phyloP scores from a whole-genome alignment of 106 monocot species.

The Dendrobium chrysotoxum region DNA sequence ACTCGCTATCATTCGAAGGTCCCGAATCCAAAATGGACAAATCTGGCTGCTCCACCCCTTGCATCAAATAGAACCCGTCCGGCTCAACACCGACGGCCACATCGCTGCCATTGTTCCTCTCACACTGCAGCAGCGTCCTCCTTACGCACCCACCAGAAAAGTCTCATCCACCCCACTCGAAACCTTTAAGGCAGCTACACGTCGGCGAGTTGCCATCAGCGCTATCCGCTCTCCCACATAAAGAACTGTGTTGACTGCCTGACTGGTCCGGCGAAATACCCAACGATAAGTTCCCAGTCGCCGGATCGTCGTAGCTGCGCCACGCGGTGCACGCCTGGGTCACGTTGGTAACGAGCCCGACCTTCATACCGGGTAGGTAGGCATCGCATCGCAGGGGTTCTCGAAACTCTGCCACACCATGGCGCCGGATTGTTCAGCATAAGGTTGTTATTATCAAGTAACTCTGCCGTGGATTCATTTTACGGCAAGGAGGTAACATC shows the following conservation, averaged over 20 bases:
- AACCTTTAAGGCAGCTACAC: constrained; percentile 27
- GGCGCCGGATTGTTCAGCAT: background rate
- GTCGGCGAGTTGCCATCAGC: background rate
- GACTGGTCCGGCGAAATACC: constrained; percentile 20
- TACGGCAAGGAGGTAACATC: background rate
- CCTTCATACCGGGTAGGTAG: constrained; percentile 32
- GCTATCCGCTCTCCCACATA: constrained; percentile 16
- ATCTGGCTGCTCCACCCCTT: constrained; percentile 44
- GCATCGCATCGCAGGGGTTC: constrained; percentile 31
- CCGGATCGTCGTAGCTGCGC: constrained; percentile 30
- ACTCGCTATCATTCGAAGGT: constrained; percentile 6
- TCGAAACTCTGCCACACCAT: constrained; percentile 55
- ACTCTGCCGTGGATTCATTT: background rate
- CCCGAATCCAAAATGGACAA: constrained; percentile 19
- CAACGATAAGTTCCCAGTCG: constrained; percentile 31
- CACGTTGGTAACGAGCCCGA: constrained; percentile 13
- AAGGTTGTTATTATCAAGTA: constrained; percentile 24
- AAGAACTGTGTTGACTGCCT: constrained; percentile 27
- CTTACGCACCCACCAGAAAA: constrained; percentile 1
- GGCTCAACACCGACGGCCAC: background rate
- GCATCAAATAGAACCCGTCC: constrained; percentile 35
- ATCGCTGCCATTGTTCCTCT: background rate
- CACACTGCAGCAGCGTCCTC: constrained; percentile 9
- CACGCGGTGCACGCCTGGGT: constrained; percentile 36
- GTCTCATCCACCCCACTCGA: constrained; percentile 14